A percentile compares a stretch with the other conserved stretches of the same genome.
phyloP scores from a whole-genome alignment of 2,329 filamentous ascomycete genomes.

The Talaromyces sp. region DNA sequence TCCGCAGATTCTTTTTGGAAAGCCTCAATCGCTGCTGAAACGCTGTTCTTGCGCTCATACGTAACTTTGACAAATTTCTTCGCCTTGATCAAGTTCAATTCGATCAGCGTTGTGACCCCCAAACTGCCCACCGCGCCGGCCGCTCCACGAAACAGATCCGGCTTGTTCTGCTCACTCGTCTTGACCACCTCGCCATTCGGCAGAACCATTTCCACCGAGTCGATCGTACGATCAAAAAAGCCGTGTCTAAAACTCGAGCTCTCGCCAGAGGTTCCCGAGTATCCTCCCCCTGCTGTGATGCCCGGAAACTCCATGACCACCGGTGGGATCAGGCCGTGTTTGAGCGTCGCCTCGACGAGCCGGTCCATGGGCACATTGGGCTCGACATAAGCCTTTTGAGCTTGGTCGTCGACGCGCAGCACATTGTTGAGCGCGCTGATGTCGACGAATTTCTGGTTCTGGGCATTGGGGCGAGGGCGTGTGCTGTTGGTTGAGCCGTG shows the following conservation, averaged over 20 bases:
- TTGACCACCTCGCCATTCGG: conserved; percentile 53
- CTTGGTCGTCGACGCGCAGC: conserved; percentile 31
- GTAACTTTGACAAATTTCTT: conserved; percentile 57
- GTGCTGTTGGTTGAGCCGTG: conserved; percentile 77
- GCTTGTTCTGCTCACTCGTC: conserved; percentile 37
- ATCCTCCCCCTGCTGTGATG: conserved; percentile 65
- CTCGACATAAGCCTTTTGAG: conserved; percentile 60
- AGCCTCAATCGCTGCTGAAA: conserved; percentile 46
- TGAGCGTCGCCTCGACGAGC: conserved; percentile 55
- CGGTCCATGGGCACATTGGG: conserved; percentile 67
- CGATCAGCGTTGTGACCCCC: conserved; percentile 58
- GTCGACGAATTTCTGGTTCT: conserved; percentile 18
- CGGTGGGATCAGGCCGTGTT: conserved; percentile 54
- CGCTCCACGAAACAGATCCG: conserved; percentile 57
- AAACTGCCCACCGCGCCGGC: conserved; percentile 58
- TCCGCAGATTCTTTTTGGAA: conserved; percentile 43
- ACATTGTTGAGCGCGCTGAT: conserved; percentile 19
- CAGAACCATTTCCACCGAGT: conserved; percentile 60
- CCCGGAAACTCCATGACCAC: conserved; percentile 70
- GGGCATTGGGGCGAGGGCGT: conserved; percentile 43
- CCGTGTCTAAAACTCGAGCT: conserved; percentile 60
- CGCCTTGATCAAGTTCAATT: conserved; percentile 54
- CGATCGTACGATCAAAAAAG: conserved; percentile 61
- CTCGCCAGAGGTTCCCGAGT: conserved; percentile 60
- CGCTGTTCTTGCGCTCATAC: conserved; percentile 53